Evolutionary conservation across 208 protist genomes (phyloP), one percentile per base, ranked within the genome.

Genomic region (Wallacemonas rigidus): DNA sequence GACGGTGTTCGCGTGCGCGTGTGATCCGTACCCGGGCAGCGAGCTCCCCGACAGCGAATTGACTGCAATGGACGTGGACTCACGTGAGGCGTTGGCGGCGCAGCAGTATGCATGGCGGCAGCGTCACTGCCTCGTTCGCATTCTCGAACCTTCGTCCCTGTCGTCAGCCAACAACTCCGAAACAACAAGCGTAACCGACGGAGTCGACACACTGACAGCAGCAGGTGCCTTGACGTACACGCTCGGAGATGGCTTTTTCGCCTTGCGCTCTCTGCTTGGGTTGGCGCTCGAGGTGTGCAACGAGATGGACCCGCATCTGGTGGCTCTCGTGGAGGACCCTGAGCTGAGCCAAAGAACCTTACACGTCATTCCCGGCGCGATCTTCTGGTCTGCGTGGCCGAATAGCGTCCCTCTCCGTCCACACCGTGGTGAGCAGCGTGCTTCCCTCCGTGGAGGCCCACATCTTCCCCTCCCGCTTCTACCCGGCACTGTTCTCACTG

Each of bases 101-200:
- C 63, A 39, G 35, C 63, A 77, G 43, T 69, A 47, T 15, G 64
- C 50, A 64, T 85, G 80, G 80, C 69, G 54, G 17, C 70, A 67
- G 69, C 68, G 76, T 38, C 80, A 85, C 76, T 82, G 80, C 68
- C 70, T 69, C 14, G 65, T 85, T 38, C 71, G 74, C 51, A 62
- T 82, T 36, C 71, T 82, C 2, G 75, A 80, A 56, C 75, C 81
- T 2, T 76, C 71, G 41, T 67, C 65, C 40, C 70, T 64, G 12
- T 58, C 65, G 39, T 75, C 69, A 7, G 71, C 71, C 7, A 60
- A 72, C 2, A 64, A 48, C 12, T 69, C 73, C 3, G 73, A n/a
- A 53, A 4, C 61, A 60, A 61, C 57, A n/a, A n/a, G 60, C 35
- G n/a, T 44, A 36, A 50, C 70, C 35, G 36, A 44, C 44, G 60